Base-by-base conservation (phyloP, 106 monocot genomes). In the Agapanthus africanus region DNA sequence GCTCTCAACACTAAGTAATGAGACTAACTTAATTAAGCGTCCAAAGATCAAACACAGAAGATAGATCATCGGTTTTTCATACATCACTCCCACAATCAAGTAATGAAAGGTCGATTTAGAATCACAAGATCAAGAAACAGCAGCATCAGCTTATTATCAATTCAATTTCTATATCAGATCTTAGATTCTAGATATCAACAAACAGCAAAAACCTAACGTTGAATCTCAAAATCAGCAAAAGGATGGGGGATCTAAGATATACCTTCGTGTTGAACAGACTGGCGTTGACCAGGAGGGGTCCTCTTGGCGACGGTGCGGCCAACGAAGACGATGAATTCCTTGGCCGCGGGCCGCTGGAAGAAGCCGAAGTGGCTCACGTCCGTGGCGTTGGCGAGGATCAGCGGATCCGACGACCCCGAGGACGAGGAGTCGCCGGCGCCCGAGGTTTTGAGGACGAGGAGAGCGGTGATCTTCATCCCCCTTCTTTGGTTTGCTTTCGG, bases 361-460 rank as follows among this genome's bases (percentile, higher is more conserved):
- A 79, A 91, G 0, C 95, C 95, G 39, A 95, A 95, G 70, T 88
- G 94, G 75, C 88, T 91, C 22, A 95, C 90, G 71, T 88, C 91
- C 34, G 87, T 67, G 38, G 90, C 91, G 80, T 88, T 95, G 19
- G 95, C 95, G 42, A 95, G 73, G 7, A 95, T 77, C 65, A 91
- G 47, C 37, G 88, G 72, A 61, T 88, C 85, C 21, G 72, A 16
- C 27, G 65, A 37, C 31, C 76, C 73, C 10, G 67, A 73, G 16
- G 80, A 52, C n/a, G 80, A 70, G 28, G 66, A 66, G 15, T 15
- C 40, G 15, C 42, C 23, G 40, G 42, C 40, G 66, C 49, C 68
- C 1, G 68, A 23, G 71, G 59, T 60, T 63, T 79, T 86, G 49
- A 93, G 74, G 32, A 93, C 79, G 49, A 88, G 81, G 34, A 93